Evolutionary conservation across 257 asterid genomes (phyloP).

Genomic region (Cruciata laevipes): DNA sequence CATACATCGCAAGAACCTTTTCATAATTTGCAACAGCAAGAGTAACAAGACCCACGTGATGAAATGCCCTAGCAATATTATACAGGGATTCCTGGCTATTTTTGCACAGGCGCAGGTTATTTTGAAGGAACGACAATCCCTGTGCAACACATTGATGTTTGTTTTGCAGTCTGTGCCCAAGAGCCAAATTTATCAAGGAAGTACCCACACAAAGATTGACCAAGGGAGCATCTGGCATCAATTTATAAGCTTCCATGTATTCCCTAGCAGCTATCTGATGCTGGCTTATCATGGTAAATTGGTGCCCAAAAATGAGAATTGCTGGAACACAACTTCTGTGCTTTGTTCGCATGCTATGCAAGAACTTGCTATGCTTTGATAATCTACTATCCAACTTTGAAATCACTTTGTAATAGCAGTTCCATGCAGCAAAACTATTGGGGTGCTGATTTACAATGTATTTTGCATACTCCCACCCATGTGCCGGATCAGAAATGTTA

Average conservation of each 20-base stretch:
- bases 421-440: conserved; percentile 82
- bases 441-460: conserved; percentile 58
- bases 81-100: conserved; percentile 71
- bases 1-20: conserved; percentile 46
- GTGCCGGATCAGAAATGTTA: conserved; percentile 59
- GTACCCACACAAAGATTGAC: conserved; percentile 81
- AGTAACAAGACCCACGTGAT: conserved; percentile 72
- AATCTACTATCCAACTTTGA: conserved; percentile 39
- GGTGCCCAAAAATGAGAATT: conserved; percentile 63
- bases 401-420: conserved; percentile 72
- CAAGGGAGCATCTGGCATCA: conserved; percentile 67
- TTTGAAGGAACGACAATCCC: conserved; percentile 69
- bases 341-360: conserved; percentile 48
- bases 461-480: conserved; percentile 64
- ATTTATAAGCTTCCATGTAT: conserved; percentile 65
- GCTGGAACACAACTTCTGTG: conserved; percentile 67
- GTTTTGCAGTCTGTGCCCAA: conserved; percentile 68
- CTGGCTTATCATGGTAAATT: conserved; percentile 68
- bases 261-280: conserved; percentile 80
- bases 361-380: conserved; percentile 54
- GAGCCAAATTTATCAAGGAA: conserved; percentile 70
- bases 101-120: conserved; percentile 42
- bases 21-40: conserved; percentile 60
- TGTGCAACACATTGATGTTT: conserved; percentile 74
- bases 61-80: conserved; percentile 76